Conservation (phyloP, 192 early-diverging fungal genomes). For the Coemansia brasiliensis region DNA sequence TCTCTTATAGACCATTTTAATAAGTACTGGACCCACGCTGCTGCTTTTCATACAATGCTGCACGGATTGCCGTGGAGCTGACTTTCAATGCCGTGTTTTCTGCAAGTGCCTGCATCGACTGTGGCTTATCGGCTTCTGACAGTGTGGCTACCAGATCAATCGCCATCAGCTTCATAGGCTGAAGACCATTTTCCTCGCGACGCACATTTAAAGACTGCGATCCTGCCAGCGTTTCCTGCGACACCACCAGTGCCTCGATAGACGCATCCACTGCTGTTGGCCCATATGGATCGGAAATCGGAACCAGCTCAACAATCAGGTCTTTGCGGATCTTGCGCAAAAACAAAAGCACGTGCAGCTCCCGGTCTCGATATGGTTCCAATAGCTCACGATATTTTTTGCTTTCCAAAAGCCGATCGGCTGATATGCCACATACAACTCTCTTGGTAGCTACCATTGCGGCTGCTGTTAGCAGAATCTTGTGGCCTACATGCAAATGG, state of each 20-base stretch:
- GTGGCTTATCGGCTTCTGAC: constrained; percentile 27
- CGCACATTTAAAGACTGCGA: constrained; percentile 77
- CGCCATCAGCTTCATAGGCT: constrained; percentile 62
- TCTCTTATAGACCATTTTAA: not conserved
- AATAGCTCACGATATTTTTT: constrained; percentile 73
- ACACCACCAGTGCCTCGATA: constrained; percentile 80
- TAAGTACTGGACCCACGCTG: not conserved
- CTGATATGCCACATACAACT: constrained; percentile 74
- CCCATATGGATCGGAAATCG: constrained; percentile 82
- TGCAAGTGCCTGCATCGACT: constrained; percentile 19
- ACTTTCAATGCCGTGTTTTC: constrained; percentile 66
- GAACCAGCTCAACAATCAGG: constrained; percentile 58
- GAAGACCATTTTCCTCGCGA: constrained; percentile 58
- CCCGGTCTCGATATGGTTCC: constrained; percentile 64
- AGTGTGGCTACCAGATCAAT: constrained; percentile 68
- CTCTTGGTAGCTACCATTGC: constrained; percentile 65
- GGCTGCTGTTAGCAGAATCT: constrained; percentile 84
- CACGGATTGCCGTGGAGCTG: constrained; percentile 77
- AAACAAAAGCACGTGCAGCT: constrained; percentile 63
- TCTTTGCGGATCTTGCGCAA: constrained; percentile 55
- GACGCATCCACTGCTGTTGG: constrained; percentile 75
- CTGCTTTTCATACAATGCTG: constrained; percentile 35
- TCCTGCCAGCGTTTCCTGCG: constrained; percentile 77
- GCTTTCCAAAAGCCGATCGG: constrained; percentile 63
- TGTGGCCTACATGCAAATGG: constrained; percentile 93